Evolutionary conservation across 805 yeast genomes (phyloP).

Genomic region (Metschnikowia lachancei): DNA sequence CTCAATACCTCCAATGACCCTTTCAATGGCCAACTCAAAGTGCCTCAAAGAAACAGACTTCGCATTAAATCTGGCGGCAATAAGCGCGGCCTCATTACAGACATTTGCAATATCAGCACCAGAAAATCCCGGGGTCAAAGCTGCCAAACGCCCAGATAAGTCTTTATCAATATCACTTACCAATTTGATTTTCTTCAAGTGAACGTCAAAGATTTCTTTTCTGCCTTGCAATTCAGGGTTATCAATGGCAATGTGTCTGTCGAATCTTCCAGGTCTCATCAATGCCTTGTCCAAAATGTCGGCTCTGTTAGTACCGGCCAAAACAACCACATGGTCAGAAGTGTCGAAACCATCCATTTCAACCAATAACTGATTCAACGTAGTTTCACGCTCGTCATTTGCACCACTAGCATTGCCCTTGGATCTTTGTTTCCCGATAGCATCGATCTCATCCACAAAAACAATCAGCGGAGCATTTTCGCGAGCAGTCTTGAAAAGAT

Average conservation of each 20-base stretch:
- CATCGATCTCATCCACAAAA: slow-evolving; percentile 98
- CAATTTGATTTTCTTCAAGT: slow-evolving; percentile 63
- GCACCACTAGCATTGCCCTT: slow-evolving; percentile 85
- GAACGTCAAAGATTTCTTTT: slow-evolving; percentile 86
- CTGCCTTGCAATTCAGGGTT: slow-evolving; percentile 94
- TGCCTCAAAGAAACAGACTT: slow-evolving; percentile 67
- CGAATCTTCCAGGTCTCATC: slow-evolving; percentile 96
- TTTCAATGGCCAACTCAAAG: slow-evolving; percentile 94
- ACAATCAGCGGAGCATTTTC: slow-evolving; percentile 92
- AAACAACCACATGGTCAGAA: slow-evolving; percentile 89
- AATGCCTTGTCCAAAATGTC: slow-evolving; percentile 92
- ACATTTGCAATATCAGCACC: slow-evolving; percentile 99
- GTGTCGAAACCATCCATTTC: slow-evolving; percentile 98
- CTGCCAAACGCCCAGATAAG: slow-evolving; percentile 85
- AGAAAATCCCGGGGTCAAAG: slow-evolving; percentile 95
- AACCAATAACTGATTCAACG: slow-evolving; percentile 90
- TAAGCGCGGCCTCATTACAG: slow-evolving; percentile 95
- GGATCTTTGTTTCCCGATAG: slow-evolving; percentile 89
- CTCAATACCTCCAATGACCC: slow-evolving; percentile 95
- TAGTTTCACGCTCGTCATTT: slow-evolving; percentile 95
- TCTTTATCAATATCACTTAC: slow-evolving; percentile 30
- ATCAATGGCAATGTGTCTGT: slow-evolving; percentile 87
- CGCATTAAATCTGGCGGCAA: slow-evolving; percentile 85
- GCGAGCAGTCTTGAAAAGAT: slow-evolving; percentile 86
- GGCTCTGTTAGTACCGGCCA: slow-evolving; percentile 96